Percentiles rank a stretch among this genome's conserved stretches.
phyloP scores from a whole-genome alignment of 352 stramenopile species.

The Phytopythium kandeliae region DNA sequence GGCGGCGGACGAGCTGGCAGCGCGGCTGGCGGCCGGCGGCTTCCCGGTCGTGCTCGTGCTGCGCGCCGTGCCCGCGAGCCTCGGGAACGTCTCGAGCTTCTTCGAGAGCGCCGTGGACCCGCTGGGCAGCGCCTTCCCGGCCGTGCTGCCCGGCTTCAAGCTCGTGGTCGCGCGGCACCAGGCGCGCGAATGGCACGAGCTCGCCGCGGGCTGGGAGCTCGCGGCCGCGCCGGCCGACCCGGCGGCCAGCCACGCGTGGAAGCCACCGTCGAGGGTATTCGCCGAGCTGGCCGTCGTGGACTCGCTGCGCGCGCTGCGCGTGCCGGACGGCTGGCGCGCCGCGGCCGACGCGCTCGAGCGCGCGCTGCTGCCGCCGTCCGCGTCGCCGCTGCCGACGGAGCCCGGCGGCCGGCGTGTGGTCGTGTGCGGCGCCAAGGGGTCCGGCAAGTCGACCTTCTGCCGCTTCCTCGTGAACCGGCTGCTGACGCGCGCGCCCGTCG shows the following conservation, averaged over 20 bases:
- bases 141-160: constrained; percentile 79
- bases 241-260: constrained; percentile 34
- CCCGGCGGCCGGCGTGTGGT: constrained; percentile 56
- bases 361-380: constrained; percentile 23
- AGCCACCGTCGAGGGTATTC: constrained; percentile 39
- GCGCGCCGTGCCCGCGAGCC: constrained; percentile 54
- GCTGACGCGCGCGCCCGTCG: constrained; percentile 54
- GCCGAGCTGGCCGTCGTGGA: constrained; percentile 51
- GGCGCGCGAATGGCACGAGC: constrained; percentile 16
- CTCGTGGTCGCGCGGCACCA: constrained; percentile 59
- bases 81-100: constrained; percentile 71
- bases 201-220: constrained; percentile 12
- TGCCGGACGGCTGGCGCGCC: constrained; percentile 51
- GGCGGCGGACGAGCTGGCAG: constrained; percentile 56
- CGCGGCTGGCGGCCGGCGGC: constrained; percentile 40
- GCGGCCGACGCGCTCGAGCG: constrained; percentile 38
- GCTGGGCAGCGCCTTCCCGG: constrained; percentile 10
- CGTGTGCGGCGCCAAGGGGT: constrained; percentile 93
- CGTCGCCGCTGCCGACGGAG: constrained; percentile 14
- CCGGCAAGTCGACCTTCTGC: constrained; percentile 95
- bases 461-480: constrained; percentile 92
- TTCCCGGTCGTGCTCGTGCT: constrained; percentile 76
- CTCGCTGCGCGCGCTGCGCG: constrained; percentile 52
- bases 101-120: constrained; percentile 36
- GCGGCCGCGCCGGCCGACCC: constrained; percentile 7